Evolutionary conservation across 1,284 basidiomycete species (phyloP), one percentile per base, ranked within the genome.

Genomic region (Flammula alnicola): DNA sequence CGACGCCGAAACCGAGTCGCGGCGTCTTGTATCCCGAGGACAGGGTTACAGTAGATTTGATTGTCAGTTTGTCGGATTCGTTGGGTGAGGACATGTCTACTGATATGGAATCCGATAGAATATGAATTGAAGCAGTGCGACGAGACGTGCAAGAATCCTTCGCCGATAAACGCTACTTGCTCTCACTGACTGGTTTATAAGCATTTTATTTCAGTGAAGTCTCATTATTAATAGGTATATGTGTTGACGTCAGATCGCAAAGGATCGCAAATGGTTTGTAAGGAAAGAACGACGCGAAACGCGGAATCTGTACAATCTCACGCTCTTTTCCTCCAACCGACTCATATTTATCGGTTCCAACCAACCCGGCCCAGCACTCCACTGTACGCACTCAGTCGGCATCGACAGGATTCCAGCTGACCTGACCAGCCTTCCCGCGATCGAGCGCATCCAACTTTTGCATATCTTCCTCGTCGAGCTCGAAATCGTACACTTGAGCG

Each of bases 1-100:
- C n/a, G 14, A 93, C 87, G 12, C 92, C 91, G 47, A 92, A 84
- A 1, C 92, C 92, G 1, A 95, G 75, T 14, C 80, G 67, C 27
- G 91, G 91, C 69, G 93, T 84, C 23, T 62, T 44, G 62, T 79
- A 68, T 5, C 83, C 84, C 81, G 40, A 29, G 6, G 49, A 43
- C 26, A 64, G 55, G 17, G 47, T 52, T 25, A 60, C 38, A 36
- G 54, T 55, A 4, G 59, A 58, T 16, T 41, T 35, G 16, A 47
- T 14, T 17, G 47, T 40, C 42, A 50, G 25, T 29, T 45, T 44
- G 12, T 42, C 44, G 20, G 20, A 23, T 4, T 39, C 37, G 17
- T 29, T 22, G 10, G 22, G 27, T 5, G 37, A 38, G 9, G 22
- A 26, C 14, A 26, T 39, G 5, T 8, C 8, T 39, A 16, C n/a